Conservation (phyloP, 2,329 filamentous ascomycete species). For the Epichloe brachyelytri region DNA sequence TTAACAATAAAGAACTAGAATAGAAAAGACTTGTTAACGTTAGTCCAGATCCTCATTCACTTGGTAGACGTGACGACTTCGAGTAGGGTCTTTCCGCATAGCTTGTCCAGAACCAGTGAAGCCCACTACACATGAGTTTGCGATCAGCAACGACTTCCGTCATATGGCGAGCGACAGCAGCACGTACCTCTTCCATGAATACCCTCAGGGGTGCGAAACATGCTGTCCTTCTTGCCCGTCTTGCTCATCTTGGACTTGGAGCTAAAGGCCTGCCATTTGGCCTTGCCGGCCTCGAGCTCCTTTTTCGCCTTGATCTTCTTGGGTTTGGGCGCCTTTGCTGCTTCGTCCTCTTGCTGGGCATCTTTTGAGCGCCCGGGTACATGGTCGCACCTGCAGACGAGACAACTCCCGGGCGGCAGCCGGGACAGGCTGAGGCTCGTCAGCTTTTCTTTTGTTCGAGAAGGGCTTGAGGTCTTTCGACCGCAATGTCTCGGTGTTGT, state of each 20-base stretch:
- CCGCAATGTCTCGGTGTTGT: slow-evolving; percentile 67
- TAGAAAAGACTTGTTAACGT: slow-evolving; percentile 12
- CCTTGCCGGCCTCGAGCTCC: slow-evolving; percentile 81
- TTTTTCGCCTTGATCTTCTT: slow-evolving; percentile 89
- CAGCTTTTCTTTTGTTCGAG: slow-evolving; percentile 74
- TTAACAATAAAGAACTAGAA: slow-evolving; percentile 1
- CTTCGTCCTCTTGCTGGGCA: slow-evolving; percentile 49
- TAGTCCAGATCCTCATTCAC: slow-evolving; percentile 61
- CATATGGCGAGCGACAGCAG: not conserved
- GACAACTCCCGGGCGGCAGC: slow-evolving; percentile 30
- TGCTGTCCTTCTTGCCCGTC: slow-evolving; percentile 73
- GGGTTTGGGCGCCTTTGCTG: slow-evolving; percentile 59
- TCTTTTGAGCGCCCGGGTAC: slow-evolving; percentile 48
- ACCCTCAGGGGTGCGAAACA: slow-evolving; percentile 88
- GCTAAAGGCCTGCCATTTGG: slow-evolving; percentile 89
- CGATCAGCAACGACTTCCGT: slow-evolving; percentile 9
- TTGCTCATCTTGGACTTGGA: slow-evolving; percentile 61
- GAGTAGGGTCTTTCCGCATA: slow-evolving; percentile 83
- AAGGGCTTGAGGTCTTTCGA: slow-evolving; percentile 75
- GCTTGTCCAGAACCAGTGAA: slow-evolving; percentile 91
- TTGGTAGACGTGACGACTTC: slow-evolving; percentile 76
- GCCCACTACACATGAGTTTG: slow-evolving; percentile 50
- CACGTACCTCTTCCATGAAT: slow-evolving; percentile 69
- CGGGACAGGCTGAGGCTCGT: slow-evolving; percentile 49
- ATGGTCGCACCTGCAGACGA: slow-evolving; percentile 43